Evolutionary conservation across 2,329 filamentous ascomycete genomes (phyloP), one percentile per base, ranked within the genome.

Genomic region (Dothistroma septosporum): DNA sequence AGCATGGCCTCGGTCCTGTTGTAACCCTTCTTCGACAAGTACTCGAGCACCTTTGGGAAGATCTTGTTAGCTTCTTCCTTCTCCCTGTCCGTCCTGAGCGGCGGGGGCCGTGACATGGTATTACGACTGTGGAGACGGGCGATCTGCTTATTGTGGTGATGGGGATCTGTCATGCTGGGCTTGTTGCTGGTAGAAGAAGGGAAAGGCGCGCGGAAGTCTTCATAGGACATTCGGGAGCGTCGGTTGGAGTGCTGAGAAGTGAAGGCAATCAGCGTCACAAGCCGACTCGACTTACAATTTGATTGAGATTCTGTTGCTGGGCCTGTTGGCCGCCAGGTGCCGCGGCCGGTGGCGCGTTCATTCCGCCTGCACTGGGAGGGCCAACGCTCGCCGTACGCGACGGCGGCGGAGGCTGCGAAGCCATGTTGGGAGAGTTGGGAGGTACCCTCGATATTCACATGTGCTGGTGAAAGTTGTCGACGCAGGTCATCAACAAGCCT

Each of bases 21-120:
- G 76, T 97, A 99, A 0, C 94, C 94, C 67, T 97, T 92, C 75
- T 99, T 99, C 2, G 92, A 85, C 0, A 99, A 82, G 75, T 99
- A 99, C 69, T 99, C 94, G 9, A 96, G 92, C 3, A 99, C 87
- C 87, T 89, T 70, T 10, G 24, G 14, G 57, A 14, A 11, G 24
- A 53, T 28, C n/a, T 21, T 35, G 58, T 68, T 48, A 69, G 65
- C 53, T 49, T 61, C 37, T 24, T 28, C 24, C 24, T 28, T 28
- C 6, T 28, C 24, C 54, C 10, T 31, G 32, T 56, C 11, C 46
- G 41, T 56, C 41, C 19, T 7, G 14, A 19, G 22, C 11, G n/a
- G n/a, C 11, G 33, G 53, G 24, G 50, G n/a, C 41, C 31, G 44
- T 28, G 41, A 31, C 21, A 32, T 55, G n/a, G 33, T 48, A n/a